These are phyloP conservation scores for Ganoderma sp. DNA, from an alignment of 1,284 basidiomycete genomes.

Conservation along the genomic window DNA sequence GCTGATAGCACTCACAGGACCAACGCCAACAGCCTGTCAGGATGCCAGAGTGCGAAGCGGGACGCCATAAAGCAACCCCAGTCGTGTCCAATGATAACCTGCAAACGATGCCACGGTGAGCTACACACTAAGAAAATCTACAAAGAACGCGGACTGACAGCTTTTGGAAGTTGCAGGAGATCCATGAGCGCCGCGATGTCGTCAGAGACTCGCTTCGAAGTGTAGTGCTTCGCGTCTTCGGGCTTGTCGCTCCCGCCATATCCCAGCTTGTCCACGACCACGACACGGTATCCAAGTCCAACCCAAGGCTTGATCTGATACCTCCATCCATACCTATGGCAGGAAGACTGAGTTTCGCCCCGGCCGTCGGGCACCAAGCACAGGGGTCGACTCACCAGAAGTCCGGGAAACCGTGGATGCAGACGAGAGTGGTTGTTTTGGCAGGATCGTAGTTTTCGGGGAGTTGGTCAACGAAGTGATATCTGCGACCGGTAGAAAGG, in stretches of 20 bases:
- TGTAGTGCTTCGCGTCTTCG: constrained; percentile 56
- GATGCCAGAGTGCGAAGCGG: constrained; percentile 72
- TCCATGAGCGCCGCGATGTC: constrained; percentile 72
- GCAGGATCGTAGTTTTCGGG: constrained; percentile 50
- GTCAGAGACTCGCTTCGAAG: constrained; percentile 59
- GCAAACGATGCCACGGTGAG: constrained; percentile 14
- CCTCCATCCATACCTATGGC: constrained; percentile 69
- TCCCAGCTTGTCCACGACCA: constrained; percentile 75
- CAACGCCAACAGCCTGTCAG: constrained; percentile 60
- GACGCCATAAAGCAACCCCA: constrained; percentile 69
- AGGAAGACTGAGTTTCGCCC: background rate
- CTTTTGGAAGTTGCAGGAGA: constrained; percentile 53
- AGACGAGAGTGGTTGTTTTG: constrained; percentile 59
- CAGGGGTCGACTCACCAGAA: constrained; percentile 49
- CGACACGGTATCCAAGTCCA: constrained; percentile 63
- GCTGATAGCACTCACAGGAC: constrained; percentile 52
- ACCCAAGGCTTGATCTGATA: constrained; percentile 74
- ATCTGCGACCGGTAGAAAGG: constrained; percentile 63
- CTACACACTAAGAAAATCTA: background rate
- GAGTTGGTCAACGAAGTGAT: constrained; percentile 71
- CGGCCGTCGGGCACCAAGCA: background rate
- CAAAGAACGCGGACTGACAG: constrained; percentile 47
- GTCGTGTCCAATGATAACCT: constrained; percentile 76
- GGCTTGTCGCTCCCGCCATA: constrained; percentile 75
- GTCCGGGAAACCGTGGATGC: constrained; percentile 78